Evolutionary conservation across 345 rosid species (phyloP).

Genomic region (Ailanthus altissimus): DNA sequence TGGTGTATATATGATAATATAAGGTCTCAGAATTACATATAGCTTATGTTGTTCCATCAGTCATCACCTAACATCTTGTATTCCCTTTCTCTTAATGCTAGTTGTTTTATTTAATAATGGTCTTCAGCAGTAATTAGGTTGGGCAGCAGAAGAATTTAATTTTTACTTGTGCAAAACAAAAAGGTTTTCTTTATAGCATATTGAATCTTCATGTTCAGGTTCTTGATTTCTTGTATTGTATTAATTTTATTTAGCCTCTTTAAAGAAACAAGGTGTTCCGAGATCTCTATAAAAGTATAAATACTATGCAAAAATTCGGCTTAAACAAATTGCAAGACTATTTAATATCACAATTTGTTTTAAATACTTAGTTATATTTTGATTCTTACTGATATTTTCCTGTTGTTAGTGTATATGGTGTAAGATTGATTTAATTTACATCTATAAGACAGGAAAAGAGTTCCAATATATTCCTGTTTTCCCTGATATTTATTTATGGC

Average conservation of each 20-base stretch:
- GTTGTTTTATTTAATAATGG: not conserved
- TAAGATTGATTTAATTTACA: not conserved
- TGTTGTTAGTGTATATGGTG: constrained; percentile 3
- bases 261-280: not conserved
- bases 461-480: not conserved
- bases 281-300: not conserved
- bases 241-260: not conserved
- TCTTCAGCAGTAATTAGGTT: not conserved
- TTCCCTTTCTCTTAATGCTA: not conserved
- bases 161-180: not conserved
- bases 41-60: not conserved
- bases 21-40: not conserved
- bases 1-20: not conserved
- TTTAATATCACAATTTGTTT: not conserved
- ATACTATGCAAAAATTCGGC: not conserved
- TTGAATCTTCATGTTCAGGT: not conserved
- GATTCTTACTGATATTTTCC: not conserved
- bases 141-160: not conserved
- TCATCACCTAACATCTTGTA: not conserved
- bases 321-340: not conserved
- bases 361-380: not conserved
- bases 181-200: not conserved
- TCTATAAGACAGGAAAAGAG: constrained; percentile 4
- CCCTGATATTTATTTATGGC: constrained; percentile 10
- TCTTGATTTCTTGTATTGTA: not conserved